These are phyloP conservation scores for Sodiomyces alkalinus DNA, from an alignment of 2,329 filamentous ascomycete species.

Conservation along the genomic window DNA sequence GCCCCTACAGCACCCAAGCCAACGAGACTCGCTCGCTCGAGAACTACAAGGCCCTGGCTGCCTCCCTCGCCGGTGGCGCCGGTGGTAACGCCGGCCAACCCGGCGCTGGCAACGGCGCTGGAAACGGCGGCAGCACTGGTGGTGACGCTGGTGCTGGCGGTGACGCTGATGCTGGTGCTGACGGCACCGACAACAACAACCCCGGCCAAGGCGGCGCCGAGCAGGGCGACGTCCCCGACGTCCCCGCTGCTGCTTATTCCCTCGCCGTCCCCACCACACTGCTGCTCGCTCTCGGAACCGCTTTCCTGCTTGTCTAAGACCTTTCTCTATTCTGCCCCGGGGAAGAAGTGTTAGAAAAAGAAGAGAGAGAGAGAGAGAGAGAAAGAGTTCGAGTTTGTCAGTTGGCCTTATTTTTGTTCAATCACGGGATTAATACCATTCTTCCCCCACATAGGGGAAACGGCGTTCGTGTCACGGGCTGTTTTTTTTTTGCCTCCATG, in stretches of 20 bases:
- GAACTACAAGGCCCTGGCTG: conserved; percentile 28
- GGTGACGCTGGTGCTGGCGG: conserved; percentile 4
- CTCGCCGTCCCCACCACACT: conserved; percentile 24
- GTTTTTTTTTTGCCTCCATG: no score
- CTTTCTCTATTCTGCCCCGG: no score
- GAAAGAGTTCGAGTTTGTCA: no score
- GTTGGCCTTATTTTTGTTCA: no score
- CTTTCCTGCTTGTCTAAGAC: conserved; percentile 25
- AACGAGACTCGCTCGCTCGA: conserved; percentile 37
- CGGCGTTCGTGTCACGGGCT: no score
- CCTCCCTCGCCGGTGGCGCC: conserved; percentile 5
- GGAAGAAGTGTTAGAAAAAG: no score
- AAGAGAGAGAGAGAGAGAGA: no score
- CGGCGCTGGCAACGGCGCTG: conserved; percentile 9
- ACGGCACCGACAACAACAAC: conserved; percentile 1
- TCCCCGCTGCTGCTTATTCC: conserved; percentile 12
- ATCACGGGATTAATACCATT: no score
- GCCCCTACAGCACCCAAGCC: conserved; percentile 22
- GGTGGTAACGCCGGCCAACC: conserved; percentile 10
- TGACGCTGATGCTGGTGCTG: no score
- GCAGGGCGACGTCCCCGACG: conserved; percentile 1
- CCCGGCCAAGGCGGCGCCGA: conserved; percentile 3
- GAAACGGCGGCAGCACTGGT: conserved; percentile 4
- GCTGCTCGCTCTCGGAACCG: conserved; percentile 26
- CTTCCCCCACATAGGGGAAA: no score